Percentiles rank a stretch among this genome's conserved stretches.
Conservation (phyloP, 1,284 basidiomycete species). For the Ustilago tritici region DNA sequence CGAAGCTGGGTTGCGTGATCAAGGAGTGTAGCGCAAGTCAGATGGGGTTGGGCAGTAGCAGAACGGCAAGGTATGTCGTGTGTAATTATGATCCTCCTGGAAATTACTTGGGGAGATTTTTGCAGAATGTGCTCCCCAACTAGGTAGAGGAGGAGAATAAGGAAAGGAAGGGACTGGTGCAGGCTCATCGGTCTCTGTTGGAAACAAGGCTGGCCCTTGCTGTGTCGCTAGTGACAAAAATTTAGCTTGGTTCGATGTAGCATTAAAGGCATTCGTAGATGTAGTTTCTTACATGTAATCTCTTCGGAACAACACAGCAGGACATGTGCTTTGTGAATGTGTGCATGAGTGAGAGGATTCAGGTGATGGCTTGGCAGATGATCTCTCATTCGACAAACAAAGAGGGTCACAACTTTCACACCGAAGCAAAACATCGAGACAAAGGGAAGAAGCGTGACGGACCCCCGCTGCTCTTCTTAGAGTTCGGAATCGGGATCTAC, state of each 20-base stretch:
- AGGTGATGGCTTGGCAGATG: background rate
- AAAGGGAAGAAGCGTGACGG: background rate
- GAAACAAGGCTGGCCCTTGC: background rate
- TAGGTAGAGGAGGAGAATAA: background rate
- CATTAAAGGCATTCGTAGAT: background rate
- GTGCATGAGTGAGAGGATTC: background rate
- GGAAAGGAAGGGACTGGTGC: background rate
- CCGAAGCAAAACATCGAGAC: background rate
- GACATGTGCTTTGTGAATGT: background rate
- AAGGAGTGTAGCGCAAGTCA: slow-evolving; percentile 19
- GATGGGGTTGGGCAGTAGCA: slow-evolving; percentile 15
- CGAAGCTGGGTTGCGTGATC: slow-evolving; percentile 41
- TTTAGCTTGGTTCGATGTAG: background rate
- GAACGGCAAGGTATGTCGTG: slow-evolving; percentile 31
- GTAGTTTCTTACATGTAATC: background rate
- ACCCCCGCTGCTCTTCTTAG: background rate
- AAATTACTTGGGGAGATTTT: slow-evolving; percentile 40
- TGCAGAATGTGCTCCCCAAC: slow-evolving; percentile 29
- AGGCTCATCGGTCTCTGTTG: background rate
- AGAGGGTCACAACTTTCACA: background rate
- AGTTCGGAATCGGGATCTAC: background rate
- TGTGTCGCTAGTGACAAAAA: slow-evolving; percentile 3
- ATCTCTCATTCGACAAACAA: background rate
- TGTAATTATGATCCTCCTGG: slow-evolving; percentile 54
- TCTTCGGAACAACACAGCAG: background rate